These are phyloP conservation scores for Mortierella sp. DNA, from an alignment of 371 early-diverging fungal species.

Conservation along the genomic window DNA sequence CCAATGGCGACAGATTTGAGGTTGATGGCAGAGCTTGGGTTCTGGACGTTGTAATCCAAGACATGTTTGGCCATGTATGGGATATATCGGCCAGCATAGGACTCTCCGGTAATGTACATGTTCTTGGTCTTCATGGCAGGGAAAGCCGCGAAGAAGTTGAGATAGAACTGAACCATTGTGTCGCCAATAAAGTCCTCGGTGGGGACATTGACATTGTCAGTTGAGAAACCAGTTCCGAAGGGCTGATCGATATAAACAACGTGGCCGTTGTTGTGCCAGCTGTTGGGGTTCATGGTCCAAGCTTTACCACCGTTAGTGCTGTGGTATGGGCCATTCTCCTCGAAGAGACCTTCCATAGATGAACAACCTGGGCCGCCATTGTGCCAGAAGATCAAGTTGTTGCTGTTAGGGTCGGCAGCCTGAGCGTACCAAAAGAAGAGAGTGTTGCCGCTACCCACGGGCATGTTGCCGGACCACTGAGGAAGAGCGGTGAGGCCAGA, in stretches of 20 bases:
- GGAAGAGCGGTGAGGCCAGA: neutral
- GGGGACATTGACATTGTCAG: neutral
- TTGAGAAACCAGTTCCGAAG: neutral
- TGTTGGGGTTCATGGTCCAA: slow-evolving; percentile 4
- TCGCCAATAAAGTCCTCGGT: neutral
- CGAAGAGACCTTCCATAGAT: neutral
- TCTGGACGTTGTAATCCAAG: neutral
- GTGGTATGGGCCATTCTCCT: neutral
- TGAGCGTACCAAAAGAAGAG: neutral
- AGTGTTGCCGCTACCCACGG: neutral
- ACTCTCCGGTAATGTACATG: slow-evolving; percentile 3
- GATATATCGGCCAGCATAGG: neutral
- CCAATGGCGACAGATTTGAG: neutral
- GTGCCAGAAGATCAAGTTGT: slow-evolving; percentile 4
- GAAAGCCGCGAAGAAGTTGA: neutral
- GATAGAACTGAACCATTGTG: neutral
- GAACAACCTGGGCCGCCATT: slow-evolving; percentile 1
- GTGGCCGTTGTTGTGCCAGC: neutral
- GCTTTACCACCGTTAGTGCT: neutral
- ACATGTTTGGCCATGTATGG: slow-evolving; percentile 3
- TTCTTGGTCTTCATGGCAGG: neutral
- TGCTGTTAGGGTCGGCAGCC: neutral
- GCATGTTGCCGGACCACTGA: neutral
- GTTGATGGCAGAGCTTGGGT: neutral
- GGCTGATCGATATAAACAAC: slow-evolving; percentile 3